Evolutionary conservation across 2,329 filamentous ascomycete species (phyloP).

Genomic region (Lachnellula arida): DNA sequence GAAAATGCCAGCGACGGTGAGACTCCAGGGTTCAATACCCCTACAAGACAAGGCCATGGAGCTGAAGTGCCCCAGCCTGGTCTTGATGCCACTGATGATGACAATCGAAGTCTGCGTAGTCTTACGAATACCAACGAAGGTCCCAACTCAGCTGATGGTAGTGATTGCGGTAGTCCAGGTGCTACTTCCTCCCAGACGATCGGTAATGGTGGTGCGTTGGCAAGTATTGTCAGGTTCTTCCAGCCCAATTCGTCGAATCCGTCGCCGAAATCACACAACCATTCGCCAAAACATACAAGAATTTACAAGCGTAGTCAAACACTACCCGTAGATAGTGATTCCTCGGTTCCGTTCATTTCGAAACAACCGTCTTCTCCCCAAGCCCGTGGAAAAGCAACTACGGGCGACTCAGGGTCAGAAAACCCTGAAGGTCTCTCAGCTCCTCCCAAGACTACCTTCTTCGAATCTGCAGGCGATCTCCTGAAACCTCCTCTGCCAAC

Average conservation of each 20-base stretch:
- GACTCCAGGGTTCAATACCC: slow-evolving; percentile 35
- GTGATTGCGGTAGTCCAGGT: slow-evolving; percentile 18
- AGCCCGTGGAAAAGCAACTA: slow-evolving; percentile 31
- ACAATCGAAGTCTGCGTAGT: slow-evolving; percentile 52
- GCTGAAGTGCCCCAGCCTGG: slow-evolving; percentile 66
- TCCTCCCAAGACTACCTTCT: slow-evolving; percentile 86
- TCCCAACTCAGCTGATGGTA: slow-evolving; percentile 14
- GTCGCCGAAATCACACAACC: slow-evolving; percentile 42
- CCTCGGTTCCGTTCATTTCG: slow-evolving; percentile 13
- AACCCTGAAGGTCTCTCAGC: slow-evolving; percentile 51
- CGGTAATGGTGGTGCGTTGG: slow-evolving; percentile 47
- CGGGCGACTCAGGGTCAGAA: slow-evolving; percentile 36
- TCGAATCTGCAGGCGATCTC: slow-evolving; percentile 90
- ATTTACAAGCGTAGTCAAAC: slow-evolving; percentile 79
- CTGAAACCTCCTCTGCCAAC: slow-evolving; percentile 85
- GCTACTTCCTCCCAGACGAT: slow-evolving; percentile 23
- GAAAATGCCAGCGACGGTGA: slow-evolving; percentile 20
- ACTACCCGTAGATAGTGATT: slow-evolving; percentile 43
- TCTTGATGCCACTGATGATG: slow-evolving; percentile 62
- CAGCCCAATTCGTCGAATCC: slow-evolving; percentile 44
- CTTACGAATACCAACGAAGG: slow-evolving; percentile 29
- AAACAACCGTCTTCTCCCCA: slow-evolving; percentile 13
- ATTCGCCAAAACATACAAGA: slow-evolving; percentile 58
- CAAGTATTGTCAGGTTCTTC: slow-evolving; percentile 65
- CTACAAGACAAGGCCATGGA: slow-evolving; percentile 37